Evolutionary conservation across 805 yeast species (phyloP).

Genomic region (Jamesozyma jinghongensis): DNA sequence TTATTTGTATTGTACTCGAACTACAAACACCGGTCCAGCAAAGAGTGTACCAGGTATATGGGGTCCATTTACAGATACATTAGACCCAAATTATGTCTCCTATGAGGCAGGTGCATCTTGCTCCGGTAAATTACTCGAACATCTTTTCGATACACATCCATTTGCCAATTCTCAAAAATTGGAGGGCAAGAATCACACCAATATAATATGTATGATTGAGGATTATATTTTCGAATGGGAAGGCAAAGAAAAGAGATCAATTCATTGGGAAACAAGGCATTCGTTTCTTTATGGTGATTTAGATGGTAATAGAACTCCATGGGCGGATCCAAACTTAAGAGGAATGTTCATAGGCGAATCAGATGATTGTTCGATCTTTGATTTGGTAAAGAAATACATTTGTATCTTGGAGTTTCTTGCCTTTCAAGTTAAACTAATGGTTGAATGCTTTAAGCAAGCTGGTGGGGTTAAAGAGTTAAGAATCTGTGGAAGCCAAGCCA

Average conservation of each 20-base stretch:
- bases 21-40: not conserved
- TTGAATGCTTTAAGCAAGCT: constrained; percentile 22
- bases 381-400: constrained; percentile 37
- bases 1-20: constrained; percentile 31
- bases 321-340: constrained; percentile 39
- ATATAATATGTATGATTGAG: constrained; percentile 21
- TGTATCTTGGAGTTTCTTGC: constrained; percentile 42
- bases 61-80: constrained; percentile 47
- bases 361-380: constrained; percentile 27
- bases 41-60: constrained; percentile 38
- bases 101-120: constrained; percentile 54
- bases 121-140: constrained; percentile 45
- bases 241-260: constrained; percentile 6
- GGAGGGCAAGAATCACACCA: not conserved
- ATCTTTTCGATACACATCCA: constrained; percentile 37
- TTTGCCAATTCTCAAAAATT: constrained; percentile 15
- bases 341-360: constrained; percentile 44
- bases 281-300: constrained; percentile 47
- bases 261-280: constrained; percentile 28
- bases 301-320: constrained; percentile 52
- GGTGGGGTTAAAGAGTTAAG: constrained; percentile 15
- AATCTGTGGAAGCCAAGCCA: constrained; percentile 47
- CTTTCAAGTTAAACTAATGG: constrained; percentile 39
- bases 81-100: constrained; percentile 22
- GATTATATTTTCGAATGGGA: constrained; percentile 12